phyloP scores from a whole-genome alignment of 2,329 filamentous ascomycete species.

The Eurotiales sp. region DNA sequence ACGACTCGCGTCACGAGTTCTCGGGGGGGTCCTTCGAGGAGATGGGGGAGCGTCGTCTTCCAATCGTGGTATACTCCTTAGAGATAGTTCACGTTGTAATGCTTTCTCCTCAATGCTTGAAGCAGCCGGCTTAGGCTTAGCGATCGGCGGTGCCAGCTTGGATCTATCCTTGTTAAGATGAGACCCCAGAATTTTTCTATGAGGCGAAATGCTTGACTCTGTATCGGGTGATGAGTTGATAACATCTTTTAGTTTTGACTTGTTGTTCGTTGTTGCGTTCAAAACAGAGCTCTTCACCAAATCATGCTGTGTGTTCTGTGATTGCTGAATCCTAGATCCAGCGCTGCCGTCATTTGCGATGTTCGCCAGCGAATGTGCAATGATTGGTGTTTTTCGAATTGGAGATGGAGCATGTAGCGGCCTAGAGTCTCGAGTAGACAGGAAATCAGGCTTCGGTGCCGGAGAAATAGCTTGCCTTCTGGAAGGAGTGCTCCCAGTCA shows the following conservation, averaged over 20 bases:
- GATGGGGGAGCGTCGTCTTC: constrained; percentile 1
- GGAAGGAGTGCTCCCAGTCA: background rate
- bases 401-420: constrained; percentile 25
- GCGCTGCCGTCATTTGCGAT: background rate
- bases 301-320: background rate
- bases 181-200: background rate
- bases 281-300: background rate
- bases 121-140: constrained; percentile 5
- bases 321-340: background rate
- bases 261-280: background rate
- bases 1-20: background rate
- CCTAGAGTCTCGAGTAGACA: constrained; percentile 14
- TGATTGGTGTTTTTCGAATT: constrained; percentile 16
- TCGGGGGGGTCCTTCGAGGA: background rate
- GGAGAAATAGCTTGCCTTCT: background rate
- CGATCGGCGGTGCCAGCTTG: constrained; percentile 2
- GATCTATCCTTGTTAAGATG: constrained; percentile 5
- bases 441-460: constrained; percentile 17
- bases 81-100: background rate
- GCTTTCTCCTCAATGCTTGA: background rate
- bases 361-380: constrained; percentile 13
- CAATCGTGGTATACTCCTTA: background rate
- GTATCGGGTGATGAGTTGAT: background rate
- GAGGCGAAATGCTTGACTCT: background rate
- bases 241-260: background rate